These are phyloP conservation scores for Rossbeevera mucosa DNA, from an alignment of 768 basidiomycete genomes.

Conservation along the genomic window DNA sequence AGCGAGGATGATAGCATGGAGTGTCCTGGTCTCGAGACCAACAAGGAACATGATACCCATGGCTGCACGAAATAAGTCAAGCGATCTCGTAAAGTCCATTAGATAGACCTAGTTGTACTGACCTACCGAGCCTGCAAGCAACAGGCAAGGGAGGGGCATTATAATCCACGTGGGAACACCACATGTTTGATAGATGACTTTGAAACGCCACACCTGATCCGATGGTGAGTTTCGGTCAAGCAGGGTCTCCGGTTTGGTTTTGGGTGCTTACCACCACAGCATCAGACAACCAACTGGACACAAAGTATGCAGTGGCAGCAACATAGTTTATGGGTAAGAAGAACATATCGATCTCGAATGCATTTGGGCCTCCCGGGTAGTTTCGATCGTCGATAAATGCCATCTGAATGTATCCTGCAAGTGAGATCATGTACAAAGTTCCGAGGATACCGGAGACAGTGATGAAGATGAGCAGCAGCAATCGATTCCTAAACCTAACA, in stretches of 20 bases:
- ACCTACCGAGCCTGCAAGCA: too few species aligned
- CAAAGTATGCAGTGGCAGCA: too few species aligned
- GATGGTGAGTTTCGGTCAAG: neutral
- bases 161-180: too few species aligned
- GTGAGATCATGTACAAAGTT: neutral
- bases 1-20: too few species aligned
- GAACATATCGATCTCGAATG: conserved; percentile 14
- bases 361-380: neutral
- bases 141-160: too few species aligned
- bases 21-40: too few species aligned
- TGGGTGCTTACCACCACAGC: conserved; percentile 19
- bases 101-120: too few species aligned
- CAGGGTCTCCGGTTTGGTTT: too few species aligned
- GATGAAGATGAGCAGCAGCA: neutral
- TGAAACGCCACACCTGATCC: neutral
- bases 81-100: too few species aligned
- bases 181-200: too few species aligned
- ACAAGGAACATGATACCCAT: too few species aligned
- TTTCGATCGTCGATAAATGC: neutral
- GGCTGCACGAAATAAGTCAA: too few species aligned
- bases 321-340: conserved; percentile 17
- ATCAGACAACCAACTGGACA: conserved; percentile 4
- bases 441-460: neutral
- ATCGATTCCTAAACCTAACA: neutral
- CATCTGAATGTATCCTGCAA: neutral